Percentiles rank a stretch among this genome's conserved stretches.
These are phyloP conservation scores for Malbranchea zuffiana DNA, from an alignment of 2,329 filamentous ascomycete genomes.

Conservation along the genomic window DNA sequence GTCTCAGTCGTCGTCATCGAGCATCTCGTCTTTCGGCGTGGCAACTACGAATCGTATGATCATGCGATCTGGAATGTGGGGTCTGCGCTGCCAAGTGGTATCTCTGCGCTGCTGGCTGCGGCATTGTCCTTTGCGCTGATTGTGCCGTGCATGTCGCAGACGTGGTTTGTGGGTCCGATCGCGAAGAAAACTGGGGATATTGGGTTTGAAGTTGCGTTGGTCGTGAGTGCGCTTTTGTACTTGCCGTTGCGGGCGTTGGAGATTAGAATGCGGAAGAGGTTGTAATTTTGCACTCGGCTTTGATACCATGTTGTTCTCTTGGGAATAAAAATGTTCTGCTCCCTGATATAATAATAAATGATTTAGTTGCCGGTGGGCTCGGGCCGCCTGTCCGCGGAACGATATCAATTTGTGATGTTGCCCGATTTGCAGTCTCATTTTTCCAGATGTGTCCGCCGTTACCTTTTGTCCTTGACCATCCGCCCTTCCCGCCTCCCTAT, in stretches of 20 bases:
- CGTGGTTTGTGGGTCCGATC: slow-evolving; percentile 57
- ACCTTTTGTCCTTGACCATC: too few species aligned
- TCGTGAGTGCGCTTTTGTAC: slow-evolving; percentile 14
- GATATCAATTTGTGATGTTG: too few species aligned
- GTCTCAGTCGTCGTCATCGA: slow-evolving; percentile 50
- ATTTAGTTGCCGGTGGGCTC: too few species aligned
- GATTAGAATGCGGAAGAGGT: slow-evolving; percentile 10
- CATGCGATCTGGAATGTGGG: slow-evolving; percentile 53
- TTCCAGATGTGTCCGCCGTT: too few species aligned
- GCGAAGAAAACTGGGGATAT: slow-evolving; percentile 47
- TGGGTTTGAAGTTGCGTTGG: slow-evolving; percentile 41
- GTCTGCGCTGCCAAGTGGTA: slow-evolving; percentile 49
- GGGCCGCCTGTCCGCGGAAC: too few species aligned
- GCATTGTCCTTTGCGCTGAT: slow-evolving; percentile 52
- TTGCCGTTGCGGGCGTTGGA: slow-evolving; percentile 12
- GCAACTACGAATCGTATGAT: slow-evolving; percentile 40
- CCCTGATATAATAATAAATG: too few species aligned
- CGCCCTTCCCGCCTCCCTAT: too few species aligned
- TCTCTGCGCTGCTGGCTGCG: slow-evolving; percentile 53
- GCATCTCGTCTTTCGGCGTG: slow-evolving; percentile 49
- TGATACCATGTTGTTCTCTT: neutral
- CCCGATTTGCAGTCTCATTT: too few species aligned
- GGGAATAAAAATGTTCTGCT: too few species aligned
- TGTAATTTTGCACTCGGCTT: neutral
- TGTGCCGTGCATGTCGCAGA: slow-evolving; percentile 52